phyloP scores from a whole-genome alignment of 208 protist genomes.

The Wallacemonas sp. region DNA sequence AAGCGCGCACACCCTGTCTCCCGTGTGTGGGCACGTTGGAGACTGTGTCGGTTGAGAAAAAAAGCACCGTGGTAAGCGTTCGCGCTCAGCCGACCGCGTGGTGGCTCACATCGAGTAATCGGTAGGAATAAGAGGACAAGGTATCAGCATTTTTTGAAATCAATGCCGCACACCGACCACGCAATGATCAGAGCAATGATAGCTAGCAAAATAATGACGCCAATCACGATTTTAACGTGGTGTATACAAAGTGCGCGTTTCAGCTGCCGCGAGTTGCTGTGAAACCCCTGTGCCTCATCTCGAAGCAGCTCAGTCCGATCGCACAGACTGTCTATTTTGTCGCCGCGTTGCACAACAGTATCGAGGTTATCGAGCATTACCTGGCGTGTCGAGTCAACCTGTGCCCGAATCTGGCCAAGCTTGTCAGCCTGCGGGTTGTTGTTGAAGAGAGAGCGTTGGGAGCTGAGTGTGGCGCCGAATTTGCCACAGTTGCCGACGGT shows the following conservation, averaged over 20 bases:
- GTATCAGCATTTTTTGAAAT: conserved; percentile 70
- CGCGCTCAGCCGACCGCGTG: no score
- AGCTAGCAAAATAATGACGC: conserved; percentile 42
- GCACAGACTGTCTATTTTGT: conserved; percentile 81
- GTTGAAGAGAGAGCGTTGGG: conserved; percentile 46
- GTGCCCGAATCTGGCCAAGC: conserved; percentile 62
- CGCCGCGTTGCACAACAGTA: conserved; percentile 73
- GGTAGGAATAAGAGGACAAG: conserved; percentile 7
- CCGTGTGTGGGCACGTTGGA: background rate
- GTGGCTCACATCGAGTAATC: no score
- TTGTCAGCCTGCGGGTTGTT: conserved; percentile 68
- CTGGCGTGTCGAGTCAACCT: conserved; percentile 72
- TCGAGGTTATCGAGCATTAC: conserved; percentile 87
- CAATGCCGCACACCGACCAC: conserved; percentile 57
- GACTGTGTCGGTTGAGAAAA: conserved; percentile 4
- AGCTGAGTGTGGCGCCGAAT: conserved; percentile 40
- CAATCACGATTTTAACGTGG: conserved; percentile 67
- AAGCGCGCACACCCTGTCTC: no score
- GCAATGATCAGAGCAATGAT: conserved; percentile 63
- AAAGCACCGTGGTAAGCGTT: no score
- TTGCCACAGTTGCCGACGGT: conserved; percentile 34
- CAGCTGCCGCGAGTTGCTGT: conserved; percentile 45
- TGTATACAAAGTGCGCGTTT: conserved; percentile 57
- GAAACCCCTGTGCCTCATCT: conserved; percentile 64
- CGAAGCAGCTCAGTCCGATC: conserved; percentile 71